phyloP scores from a whole-genome alignment of 169 alveolate genomes.

The Plasmodium yoelii region DNA sequence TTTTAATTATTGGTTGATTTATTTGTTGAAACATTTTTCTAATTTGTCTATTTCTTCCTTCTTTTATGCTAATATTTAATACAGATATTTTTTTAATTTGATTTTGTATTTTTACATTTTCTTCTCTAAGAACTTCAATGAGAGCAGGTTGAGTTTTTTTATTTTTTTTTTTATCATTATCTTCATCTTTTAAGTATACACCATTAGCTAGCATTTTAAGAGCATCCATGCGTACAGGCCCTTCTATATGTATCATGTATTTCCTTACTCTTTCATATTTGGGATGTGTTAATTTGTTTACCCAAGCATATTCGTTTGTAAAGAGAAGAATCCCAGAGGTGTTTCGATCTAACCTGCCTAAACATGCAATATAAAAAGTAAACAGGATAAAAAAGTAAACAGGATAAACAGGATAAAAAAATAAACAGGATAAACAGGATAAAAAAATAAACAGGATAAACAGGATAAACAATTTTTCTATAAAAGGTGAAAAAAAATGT shows the following conservation, averaged over 20 bases:
- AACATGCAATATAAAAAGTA: not conserved
- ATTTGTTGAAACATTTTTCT: constrained; percentile 76
- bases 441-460: not conserved
- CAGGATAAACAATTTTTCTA: not conserved
- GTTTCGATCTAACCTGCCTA: constrained; percentile 70
- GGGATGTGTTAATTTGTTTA: constrained; percentile 72
- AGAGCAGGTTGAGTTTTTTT: constrained; percentile 72
- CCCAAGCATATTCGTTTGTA: constrained; percentile 65
- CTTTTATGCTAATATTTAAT: constrained; percentile 68
- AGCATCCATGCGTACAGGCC: constrained; percentile 45
- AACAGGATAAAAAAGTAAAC: not conserved
- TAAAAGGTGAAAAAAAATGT: not conserved
- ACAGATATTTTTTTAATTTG: constrained; percentile 53
- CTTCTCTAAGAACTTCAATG: constrained; percentile 74
- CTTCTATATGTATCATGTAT: constrained; percentile 62
- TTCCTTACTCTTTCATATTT: constrained; percentile 72
- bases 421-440: too few relatives aligned
- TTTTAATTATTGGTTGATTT: constrained; percentile 72
- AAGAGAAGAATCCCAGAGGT: constrained; percentile 74
- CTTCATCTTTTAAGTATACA: constrained; percentile 40
- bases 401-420: too few relatives aligned
- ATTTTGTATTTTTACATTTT: constrained; percentile 44
- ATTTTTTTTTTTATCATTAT: not conserved
- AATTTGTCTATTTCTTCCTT: constrained; percentile 75
- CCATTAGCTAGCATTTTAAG: constrained; percentile 68